phyloP scores from a whole-genome alignment of 345 rosid genomes.

The Clausena lansium region DNA sequence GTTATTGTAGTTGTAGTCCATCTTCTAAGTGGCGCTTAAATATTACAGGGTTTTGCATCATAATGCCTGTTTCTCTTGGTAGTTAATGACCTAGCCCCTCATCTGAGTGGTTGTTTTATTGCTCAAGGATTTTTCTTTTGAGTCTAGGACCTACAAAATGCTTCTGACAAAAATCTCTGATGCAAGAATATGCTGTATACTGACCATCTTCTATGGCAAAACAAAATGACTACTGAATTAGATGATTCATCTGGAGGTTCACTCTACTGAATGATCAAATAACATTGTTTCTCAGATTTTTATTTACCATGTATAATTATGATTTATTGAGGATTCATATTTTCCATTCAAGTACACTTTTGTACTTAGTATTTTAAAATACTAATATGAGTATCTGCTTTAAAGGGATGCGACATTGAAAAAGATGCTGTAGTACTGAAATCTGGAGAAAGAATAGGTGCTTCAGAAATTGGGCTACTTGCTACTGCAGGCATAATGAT shows the following conservation, averaged over 20 bases:
- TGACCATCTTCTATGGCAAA: background rate
- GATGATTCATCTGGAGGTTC: background rate
- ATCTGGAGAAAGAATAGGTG: slow-evolving; percentile 75
- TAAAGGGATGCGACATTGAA: slow-evolving; percentile 85
- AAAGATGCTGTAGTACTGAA: slow-evolving; percentile 59
- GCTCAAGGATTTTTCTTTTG: background rate
- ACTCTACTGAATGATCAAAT: background rate
- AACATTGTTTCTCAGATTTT: background rate
- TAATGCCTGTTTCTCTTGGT: background rate
- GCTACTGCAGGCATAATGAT: slow-evolving; percentile 75
- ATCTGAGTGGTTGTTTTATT: background rate
- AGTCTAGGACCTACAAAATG: background rate
- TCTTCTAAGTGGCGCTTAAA: background rate
- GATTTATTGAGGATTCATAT: background rate
- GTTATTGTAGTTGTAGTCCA: background rate
- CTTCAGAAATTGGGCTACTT: slow-evolving; percentile 89
- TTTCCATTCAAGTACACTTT: background rate
- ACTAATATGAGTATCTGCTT: slow-evolving; percentile 19
- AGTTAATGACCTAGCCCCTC: background rate
- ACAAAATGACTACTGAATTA: background rate
- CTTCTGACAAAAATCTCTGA: background rate
- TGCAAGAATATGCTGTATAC: background rate
- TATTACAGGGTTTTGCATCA: background rate
- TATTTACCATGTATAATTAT: background rate
- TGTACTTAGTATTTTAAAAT: slow-evolving; percentile 1